Percentiles rank a stretch among this genome's conserved stretches.
Evolutionary conservation across 2,329 filamentous ascomycete species (phyloP).

Genomic region (Fusarium bactridioides): DNA sequence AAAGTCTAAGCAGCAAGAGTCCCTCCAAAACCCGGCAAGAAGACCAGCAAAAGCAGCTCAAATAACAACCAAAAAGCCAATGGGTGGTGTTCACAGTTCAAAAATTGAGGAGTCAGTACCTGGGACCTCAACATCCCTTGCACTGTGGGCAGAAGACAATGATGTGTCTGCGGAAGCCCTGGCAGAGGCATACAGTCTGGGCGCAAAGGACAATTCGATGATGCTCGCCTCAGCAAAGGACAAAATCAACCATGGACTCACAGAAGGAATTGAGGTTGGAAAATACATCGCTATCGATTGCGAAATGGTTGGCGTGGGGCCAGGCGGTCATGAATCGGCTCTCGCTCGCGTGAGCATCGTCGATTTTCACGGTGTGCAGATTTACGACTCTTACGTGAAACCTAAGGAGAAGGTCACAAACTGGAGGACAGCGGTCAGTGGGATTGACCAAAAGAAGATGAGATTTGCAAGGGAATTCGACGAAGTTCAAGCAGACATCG

Average conservation of each 20-base stretch:
- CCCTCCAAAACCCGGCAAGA: slow-evolving; percentile 1
- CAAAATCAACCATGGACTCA: slow-evolving; percentile 70
- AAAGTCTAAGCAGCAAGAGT: slow-evolving; percentile 42
- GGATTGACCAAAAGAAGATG: slow-evolving; percentile 80
- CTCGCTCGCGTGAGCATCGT: slow-evolving; percentile 90
- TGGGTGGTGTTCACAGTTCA: slow-evolving; percentile 66
- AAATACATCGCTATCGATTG: slow-evolving; percentile 96
- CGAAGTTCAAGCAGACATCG: slow-evolving; percentile 77
- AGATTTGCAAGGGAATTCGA: slow-evolving; percentile 73
- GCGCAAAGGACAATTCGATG: slow-evolving; percentile 57
- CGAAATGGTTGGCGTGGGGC: slow-evolving; percentile 94
- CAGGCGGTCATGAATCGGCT: slow-evolving; percentile 72
- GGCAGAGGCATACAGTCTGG: slow-evolving; percentile 68
- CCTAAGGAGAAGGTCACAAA: slow-evolving; percentile 83
- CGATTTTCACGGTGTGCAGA: slow-evolving; percentile 89
- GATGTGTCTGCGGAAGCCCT: slow-evolving; percentile 67
- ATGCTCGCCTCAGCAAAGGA: slow-evolving; percentile 57
- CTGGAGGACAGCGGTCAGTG: slow-evolving; percentile 88
- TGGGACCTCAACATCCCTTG: slow-evolving; percentile 61
- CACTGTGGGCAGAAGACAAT: slow-evolving; percentile 68
- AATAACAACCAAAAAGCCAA: slow-evolving; percentile 43
- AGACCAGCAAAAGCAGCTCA: background rate
- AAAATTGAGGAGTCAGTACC: slow-evolving; percentile 49
- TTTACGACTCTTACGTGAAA: slow-evolving; percentile 93
- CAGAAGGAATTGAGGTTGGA: slow-evolving; percentile 72